These are phyloP conservation scores for Houttuynia cordata DNA, from an alignment of 164 flowering plant genomes.

Conservation along the genomic window DNA sequence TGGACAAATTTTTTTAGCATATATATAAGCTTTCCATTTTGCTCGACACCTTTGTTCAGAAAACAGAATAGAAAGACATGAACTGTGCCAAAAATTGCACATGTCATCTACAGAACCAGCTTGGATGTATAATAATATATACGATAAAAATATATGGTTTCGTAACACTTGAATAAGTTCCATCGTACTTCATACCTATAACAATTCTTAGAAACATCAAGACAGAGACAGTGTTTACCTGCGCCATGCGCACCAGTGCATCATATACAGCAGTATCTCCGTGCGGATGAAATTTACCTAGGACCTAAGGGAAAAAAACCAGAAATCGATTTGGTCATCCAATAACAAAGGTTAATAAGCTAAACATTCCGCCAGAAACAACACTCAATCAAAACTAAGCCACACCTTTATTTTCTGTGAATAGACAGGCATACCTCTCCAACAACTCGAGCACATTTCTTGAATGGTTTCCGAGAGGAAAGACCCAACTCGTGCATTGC, in stretches of 20 bases:
- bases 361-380: too few species aligned
- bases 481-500: slow-evolving; percentile 98
- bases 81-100: background rate
- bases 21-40: too few species aligned
- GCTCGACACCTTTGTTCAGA: too few species aligned
- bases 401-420: background rate
- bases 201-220: background rate
- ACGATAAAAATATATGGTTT: too few species aligned
- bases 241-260: slow-evolving; percentile 95
- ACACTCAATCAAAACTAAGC: background rate
- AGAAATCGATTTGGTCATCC: too few species aligned
- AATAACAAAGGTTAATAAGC: too few species aligned
- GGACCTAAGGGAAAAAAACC: slow-evolving; percentile 36
- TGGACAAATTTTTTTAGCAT: too few species aligned
- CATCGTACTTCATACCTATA: too few species aligned
- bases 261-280: slow-evolving; percentile 95
- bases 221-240: slow-evolving; percentile 30
- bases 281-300: slow-evolving; percentile 97
- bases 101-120: background rate
- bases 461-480: slow-evolving; percentile 80
- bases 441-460: slow-evolving; percentile 96
- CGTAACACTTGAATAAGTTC: too few species aligned
- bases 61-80: too few species aligned
- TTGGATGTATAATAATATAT: too few species aligned
- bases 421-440: too few species aligned